phyloP scores from a whole-genome alignment of 108 stramenopile genomes.

The Cyclotella cryptica region DNA sequence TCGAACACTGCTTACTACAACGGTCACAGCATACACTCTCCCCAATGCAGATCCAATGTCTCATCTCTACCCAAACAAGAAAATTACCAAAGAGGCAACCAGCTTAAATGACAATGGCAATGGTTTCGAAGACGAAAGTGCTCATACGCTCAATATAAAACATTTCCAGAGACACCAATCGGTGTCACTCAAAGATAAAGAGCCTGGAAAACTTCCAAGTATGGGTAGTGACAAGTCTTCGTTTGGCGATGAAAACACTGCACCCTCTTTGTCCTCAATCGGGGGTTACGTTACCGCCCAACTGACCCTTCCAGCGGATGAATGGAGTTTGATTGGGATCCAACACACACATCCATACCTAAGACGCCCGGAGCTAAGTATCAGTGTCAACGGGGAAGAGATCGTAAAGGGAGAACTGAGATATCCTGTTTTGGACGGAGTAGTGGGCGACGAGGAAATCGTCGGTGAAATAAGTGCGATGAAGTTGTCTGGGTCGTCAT shows the following conservation, averaged over 20 bases:
- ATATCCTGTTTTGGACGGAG: conserved; percentile 68
- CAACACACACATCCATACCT: conserved; percentile 87
- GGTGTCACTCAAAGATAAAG: conserved; percentile 12
- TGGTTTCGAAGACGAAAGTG: conserved; percentile 16
- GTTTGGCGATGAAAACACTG: background rate
- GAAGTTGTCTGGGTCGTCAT: background rate
- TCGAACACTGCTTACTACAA: conserved; percentile 43
- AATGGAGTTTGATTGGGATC: conserved; percentile 81
- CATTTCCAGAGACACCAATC: conserved; percentile 28
- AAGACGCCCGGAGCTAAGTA: conserved; percentile 76
- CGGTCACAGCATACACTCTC: conserved; percentile 54
- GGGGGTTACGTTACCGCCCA: conserved; percentile 58
- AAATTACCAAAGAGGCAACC: conserved; percentile 1
- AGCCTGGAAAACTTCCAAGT: background rate
- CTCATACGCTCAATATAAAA: conserved; percentile 34
- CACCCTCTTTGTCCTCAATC: background rate
- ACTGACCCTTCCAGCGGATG: conserved; percentile 63
- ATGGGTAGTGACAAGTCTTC: conserved; percentile 4
- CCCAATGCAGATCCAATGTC: conserved; percentile 44
- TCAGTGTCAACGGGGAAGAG: conserved; percentile 79
- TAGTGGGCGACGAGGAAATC: conserved; percentile 8
- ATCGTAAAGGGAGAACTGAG: conserved; percentile 68
- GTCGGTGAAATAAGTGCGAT: conserved; percentile 1
- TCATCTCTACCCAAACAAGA: conserved; percentile 23
- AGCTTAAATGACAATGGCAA: conserved; percentile 3